Conservation (phyloP, 768 basidiomycete genomes). For the Boletus reticulatus region DNA sequence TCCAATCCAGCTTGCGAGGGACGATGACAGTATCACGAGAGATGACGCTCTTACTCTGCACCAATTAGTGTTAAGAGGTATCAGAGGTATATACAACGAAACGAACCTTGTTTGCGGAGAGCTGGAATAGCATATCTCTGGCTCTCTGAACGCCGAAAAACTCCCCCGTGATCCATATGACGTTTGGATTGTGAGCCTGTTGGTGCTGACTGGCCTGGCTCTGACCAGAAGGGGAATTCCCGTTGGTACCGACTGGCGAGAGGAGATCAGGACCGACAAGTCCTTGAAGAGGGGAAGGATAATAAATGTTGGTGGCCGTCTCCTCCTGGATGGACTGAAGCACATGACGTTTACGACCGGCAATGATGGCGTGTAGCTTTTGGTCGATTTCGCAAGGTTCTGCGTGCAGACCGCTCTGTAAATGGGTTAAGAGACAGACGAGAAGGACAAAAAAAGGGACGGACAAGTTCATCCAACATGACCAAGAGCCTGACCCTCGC, state of each 20-base stretch:
- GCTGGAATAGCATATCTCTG: conserved; percentile 90
- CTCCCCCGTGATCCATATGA: conserved; percentile 97
- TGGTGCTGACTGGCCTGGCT: conserved; percentile 21
- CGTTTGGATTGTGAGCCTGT: conserved; percentile 58
- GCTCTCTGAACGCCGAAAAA: conserved; percentile 96
- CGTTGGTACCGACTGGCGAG: conserved; percentile 35
- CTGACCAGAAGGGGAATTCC: conserved; percentile 33
- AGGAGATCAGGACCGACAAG: conserved; percentile 68
- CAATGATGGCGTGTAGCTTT: conserved; percentile 88
- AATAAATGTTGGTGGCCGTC: conserved; percentile 95
- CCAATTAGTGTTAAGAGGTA: not conserved
- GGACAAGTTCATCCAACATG: conserved; percentile 91
- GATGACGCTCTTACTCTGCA: conserved; percentile 82
- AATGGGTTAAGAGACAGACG: not conserved
- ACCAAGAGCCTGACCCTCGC: conserved; percentile 89
- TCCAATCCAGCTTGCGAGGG: conserved; percentile 97
- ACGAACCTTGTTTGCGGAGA: conserved; percentile 79
- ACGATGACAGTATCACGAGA: conserved; percentile 92
- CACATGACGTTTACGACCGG: conserved; percentile 81
- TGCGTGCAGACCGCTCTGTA: conserved; percentile 84
- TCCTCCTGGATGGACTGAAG: conserved; percentile 95
- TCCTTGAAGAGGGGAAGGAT: conserved; percentile 87
- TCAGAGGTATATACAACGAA: not conserved
- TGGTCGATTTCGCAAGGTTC: conserved; percentile 94
- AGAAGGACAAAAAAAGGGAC: conserved; percentile 31